These are phyloP conservation scores for Alternaria consortialis DNA, from an alignment of 2,329 filamentous ascomycete species.

Conservation along the genomic window DNA sequence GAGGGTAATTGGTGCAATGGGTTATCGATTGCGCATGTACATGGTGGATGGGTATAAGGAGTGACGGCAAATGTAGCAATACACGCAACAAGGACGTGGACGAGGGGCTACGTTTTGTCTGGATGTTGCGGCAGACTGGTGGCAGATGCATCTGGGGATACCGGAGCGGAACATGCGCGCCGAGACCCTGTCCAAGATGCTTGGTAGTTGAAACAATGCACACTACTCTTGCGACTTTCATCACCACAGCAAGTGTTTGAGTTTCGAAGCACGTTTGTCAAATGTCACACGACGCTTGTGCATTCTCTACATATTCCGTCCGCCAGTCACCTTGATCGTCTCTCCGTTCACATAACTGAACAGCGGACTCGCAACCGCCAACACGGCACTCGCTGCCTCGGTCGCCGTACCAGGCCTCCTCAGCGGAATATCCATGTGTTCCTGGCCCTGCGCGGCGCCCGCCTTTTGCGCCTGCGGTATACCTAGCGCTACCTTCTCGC, in stretches of 20 bases:
- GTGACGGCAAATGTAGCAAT: constrained; percentile 20
- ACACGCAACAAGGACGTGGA: constrained; percentile 14
- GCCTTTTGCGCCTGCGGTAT: constrained; percentile 56
- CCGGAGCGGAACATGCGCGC: constrained; percentile 29
- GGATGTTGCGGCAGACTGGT: constrained; percentile 13
- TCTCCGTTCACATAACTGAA: constrained; percentile 88
- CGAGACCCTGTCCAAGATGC: constrained; percentile 19
- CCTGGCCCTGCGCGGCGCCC: constrained; percentile 40
- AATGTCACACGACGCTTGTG: neutral
- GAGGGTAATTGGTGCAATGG: constrained; percentile 1
- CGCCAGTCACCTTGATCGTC: constrained; percentile 86
- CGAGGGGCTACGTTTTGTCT: constrained; percentile 12
- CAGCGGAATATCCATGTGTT: constrained; percentile 77
- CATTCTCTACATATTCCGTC: constrained; percentile 65
- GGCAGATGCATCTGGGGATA: constrained; percentile 25
- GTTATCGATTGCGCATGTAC: constrained; percentile 39
- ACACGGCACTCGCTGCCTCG: constrained; percentile 79
- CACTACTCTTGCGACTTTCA: neutral
- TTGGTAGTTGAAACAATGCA: constrained; percentile 28
- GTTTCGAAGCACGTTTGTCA: neutral
- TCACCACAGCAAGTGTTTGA: constrained; percentile 20
- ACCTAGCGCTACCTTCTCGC: constrained; percentile 60
- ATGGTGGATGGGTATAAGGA: constrained; percentile 35
- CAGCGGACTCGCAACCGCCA: constrained; percentile 82
- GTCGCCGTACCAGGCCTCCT: constrained; percentile 78